Evolutionary conservation across 2,329 filamentous ascomycete genomes (phyloP).

Genomic region (Dactylellina parvicollis): DNA sequence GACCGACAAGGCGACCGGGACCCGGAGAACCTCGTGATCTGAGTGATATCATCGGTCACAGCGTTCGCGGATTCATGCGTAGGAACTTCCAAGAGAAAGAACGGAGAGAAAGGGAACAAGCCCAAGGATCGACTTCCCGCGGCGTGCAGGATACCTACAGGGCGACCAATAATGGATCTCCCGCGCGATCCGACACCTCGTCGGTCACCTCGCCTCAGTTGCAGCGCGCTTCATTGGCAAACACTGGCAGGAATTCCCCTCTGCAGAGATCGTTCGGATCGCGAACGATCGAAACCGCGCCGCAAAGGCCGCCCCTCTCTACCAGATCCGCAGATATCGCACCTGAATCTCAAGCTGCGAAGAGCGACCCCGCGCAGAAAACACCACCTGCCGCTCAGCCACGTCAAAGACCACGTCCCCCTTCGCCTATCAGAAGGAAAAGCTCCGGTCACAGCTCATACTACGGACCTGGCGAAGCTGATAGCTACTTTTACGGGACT

Average conservation of each 20-base stretch:
- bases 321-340: slow-evolving; percentile 6
- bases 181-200: slow-evolving; percentile 29
- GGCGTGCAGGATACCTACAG: slow-evolving; percentile 28
- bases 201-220: slow-evolving; percentile 33
- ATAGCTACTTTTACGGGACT: slow-evolving; percentile 33
- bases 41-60: slow-evolving; percentile 47
- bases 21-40: slow-evolving; percentile 30
- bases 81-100: slow-evolving; percentile 37
- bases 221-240: slow-evolving; percentile 27
- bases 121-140: slow-evolving; percentile 18
- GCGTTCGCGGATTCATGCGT: slow-evolving; percentile 41
- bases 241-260: slow-evolving; percentile 39
- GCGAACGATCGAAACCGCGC: slow-evolving; percentile 21
- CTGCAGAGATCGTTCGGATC: slow-evolving; percentile 27
- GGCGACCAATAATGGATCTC: slow-evolving; percentile 37
- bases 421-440: slow-evolving; percentile 25
- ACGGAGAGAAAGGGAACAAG: slow-evolving; percentile 5
- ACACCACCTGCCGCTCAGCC: slow-evolving; percentile 6
- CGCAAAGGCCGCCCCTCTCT: slow-evolving; percentile 5
- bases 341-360: neutral
- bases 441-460: slow-evolving; percentile 43
- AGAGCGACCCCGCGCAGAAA: slow-evolving; percentile 3
- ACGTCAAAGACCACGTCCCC: slow-evolving; percentile 23
- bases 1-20: neutral
- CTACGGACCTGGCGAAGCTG: slow-evolving; percentile 37